Base-by-base conservation (phyloP, 2,329 filamentous ascomycete species). In the Trichoderma atroviride region DNA sequence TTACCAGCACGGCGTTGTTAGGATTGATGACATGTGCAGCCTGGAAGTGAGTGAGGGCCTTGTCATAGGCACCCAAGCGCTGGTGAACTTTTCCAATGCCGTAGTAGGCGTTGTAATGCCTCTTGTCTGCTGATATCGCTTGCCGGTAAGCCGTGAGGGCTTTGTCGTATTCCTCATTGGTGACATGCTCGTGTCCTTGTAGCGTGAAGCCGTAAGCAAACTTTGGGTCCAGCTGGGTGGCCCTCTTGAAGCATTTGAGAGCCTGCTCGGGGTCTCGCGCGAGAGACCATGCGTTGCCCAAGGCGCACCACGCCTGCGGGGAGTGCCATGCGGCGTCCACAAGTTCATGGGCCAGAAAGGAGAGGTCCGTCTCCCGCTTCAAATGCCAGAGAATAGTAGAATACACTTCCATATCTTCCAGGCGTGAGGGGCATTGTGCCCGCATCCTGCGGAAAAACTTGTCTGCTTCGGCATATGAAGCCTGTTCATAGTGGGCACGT, bases 101-200 rank as follows among this genome's bases (percentile, higher is more conserved):
- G 78, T 98, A 99, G 88, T 96, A 98, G n/a, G 95, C 96, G 77
- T 97, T 97, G 83, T 98, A 99, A 78, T 97, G 95, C 24, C 95
- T 89, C 68, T 88, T 89, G 76, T 99, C 94, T 0, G 93, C 93
- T 56, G 90, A 88, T 73, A 99, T 92, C 1, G 93, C 94, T 65
- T 91, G 88, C 40, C 96, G 89, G 79, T 97, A 99, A 2, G 93
- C 91, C 50, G 90, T 89, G 56, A 97, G 87, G 0, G 96, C 96
- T 78, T 97, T 97, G 78, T 98, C 95, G 76, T 96, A 97, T 79
- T 99, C 96, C 80, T 99, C 96, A 74, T 97, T 98, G 43, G 92
- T 88, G 56, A 98, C 91, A 78, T 97, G 93, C 78, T 99, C 96
- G 78, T 99, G 96, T 1, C 96, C 96, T 78, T 98, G 95, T 3